phyloP scores from a whole-genome alignment of 768 basidiomycete genomes.

The Cystobasidium tubakii region DNA sequence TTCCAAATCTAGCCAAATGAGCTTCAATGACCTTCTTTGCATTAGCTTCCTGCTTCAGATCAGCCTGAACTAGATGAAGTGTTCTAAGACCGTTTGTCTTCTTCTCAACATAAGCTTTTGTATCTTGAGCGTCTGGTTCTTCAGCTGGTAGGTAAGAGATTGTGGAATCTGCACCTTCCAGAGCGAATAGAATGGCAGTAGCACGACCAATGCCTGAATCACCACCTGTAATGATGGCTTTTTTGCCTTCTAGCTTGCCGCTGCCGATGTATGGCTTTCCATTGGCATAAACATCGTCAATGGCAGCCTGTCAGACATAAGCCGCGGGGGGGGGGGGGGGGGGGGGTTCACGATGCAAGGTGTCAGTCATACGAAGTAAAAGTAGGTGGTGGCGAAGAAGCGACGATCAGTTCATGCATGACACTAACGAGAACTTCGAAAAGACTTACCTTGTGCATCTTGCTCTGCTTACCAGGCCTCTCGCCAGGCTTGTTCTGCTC shows the following conservation, averaged over 20 bases:
- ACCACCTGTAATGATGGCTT: conserved; percentile 54
- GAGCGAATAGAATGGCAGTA: conserved; percentile 51
- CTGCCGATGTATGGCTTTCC: conserved; percentile 38
- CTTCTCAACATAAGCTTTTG: conserved; percentile 49
- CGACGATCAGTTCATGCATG: not conserved
- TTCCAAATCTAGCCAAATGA: conserved; percentile 53
- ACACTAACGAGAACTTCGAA: not conserved
- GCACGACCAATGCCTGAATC: conserved; percentile 53
- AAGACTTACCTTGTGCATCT: conserved; percentile 13
- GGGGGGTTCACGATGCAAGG: too few relatives aligned
- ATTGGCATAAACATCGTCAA: conserved; percentile 38
- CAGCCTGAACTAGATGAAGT: conserved; percentile 21
- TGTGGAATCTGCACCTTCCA: conserved; percentile 53
- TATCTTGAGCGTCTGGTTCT: conserved; percentile 56
- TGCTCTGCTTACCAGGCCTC: conserved; percentile 28
- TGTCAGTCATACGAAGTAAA: too few relatives aligned
- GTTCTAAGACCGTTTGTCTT: conserved; percentile 51
- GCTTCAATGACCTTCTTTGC: conserved; percentile 54
- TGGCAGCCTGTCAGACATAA: conserved; percentile 16
- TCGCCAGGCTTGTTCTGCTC: conserved; percentile 35
- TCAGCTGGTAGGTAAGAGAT: conserved; percentile 57
- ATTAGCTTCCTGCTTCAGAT: conserved; percentile 48
- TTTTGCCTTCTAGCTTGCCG: conserved; percentile 56
- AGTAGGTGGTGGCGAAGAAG: not conserved
- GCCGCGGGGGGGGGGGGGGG: too few relatives aligned